Base-by-base conservation (phyloP, 192 early-diverging fungal genomes). In the Backusella macrospora region DNA sequence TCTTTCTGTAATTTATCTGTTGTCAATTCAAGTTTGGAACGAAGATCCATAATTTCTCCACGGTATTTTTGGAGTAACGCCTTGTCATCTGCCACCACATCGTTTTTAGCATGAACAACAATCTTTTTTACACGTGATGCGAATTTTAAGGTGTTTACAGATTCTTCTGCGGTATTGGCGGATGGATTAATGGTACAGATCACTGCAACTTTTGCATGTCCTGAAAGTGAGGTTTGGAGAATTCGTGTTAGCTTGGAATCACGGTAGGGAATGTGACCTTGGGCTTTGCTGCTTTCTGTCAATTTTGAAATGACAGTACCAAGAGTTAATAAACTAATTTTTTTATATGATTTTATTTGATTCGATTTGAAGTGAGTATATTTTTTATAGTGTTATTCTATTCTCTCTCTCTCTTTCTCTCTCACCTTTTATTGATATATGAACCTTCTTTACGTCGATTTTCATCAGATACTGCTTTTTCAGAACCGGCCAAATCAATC, bases 181-280 rank as follows among this genome's bases (percentile, higher is more conserved):
- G 94, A 86, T 4, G 96, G 95, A 44, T 91, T 94, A 69, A 97
- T 93, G 0, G 96, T 98, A 75, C 95, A 96, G 42, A 99, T 94
- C 12, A 99, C 95, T 9, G 92, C 88, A 0, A 96, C 93, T 15
- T 90, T 86, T 0, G 96, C 94, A 74, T 93, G 95, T 44, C 98
- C 98, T 7, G 92, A 92, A 5, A 99, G 84, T 0, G 98, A 96
- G 6, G 92, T 86, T 78, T 98, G 96, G 21, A 99, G 78, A 29
- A 99, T 95, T 23, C 98, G 85, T 2, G 98, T 99, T 48, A 99
- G 79, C 72, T 98, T 98, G 0, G 96, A 98, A 76, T 99, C 98
- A 42, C 98, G 93, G 81, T 93, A 99, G 1, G 98, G 98, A 63
- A 99, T 94, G 81, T 98, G 97, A 1, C 86, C 88, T 23, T 43